Conservation (phyloP, 148 eudicot species). For the Bassia scoparia region DNA sequence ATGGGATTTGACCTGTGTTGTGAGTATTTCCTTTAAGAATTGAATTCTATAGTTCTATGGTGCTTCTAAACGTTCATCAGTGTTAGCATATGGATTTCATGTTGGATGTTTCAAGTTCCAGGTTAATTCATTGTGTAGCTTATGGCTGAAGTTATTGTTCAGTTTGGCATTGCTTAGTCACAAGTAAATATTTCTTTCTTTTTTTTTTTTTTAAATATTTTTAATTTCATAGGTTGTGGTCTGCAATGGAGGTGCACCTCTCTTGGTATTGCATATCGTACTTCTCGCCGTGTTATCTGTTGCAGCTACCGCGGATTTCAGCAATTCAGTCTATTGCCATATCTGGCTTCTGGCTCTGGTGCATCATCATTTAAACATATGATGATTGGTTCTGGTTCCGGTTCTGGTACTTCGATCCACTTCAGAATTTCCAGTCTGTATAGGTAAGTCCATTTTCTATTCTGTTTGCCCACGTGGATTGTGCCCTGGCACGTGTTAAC, state of each 20-base stretch:
- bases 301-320: conserved; percentile 83
- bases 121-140: conserved; percentile 3
- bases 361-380: conserved; percentile 69
- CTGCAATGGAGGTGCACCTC: conserved; percentile 92
- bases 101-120: too few species aligned
- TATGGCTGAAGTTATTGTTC: too few species aligned
- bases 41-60: too few species aligned
- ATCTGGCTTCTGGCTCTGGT: conserved; percentile 65
- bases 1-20: too few species aligned
- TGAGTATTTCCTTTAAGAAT: too few species aligned
- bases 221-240: conserved; percentile 52
- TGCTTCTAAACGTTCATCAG: too few species aligned
- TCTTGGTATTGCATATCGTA: conserved; percentile 86
- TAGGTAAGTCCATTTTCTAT: conserved; percentile 36
- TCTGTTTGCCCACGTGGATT: neutral
- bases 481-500: too few species aligned
- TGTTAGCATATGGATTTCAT: too few species aligned
- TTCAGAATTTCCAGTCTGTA: conserved; percentile 83
- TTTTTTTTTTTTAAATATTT: too few species aligned
- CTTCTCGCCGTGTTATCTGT: conserved; percentile 75
- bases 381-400: conserved; percentile 47
- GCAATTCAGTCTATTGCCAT: conserved; percentile 84
- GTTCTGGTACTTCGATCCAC: conserved; percentile 51
- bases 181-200: too few species aligned
- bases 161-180: neutral